These are phyloP conservation scores for Stachybotrys elegans DNA, from an alignment of 2,329 filamentous ascomycete species.

Conservation along the genomic window DNA sequence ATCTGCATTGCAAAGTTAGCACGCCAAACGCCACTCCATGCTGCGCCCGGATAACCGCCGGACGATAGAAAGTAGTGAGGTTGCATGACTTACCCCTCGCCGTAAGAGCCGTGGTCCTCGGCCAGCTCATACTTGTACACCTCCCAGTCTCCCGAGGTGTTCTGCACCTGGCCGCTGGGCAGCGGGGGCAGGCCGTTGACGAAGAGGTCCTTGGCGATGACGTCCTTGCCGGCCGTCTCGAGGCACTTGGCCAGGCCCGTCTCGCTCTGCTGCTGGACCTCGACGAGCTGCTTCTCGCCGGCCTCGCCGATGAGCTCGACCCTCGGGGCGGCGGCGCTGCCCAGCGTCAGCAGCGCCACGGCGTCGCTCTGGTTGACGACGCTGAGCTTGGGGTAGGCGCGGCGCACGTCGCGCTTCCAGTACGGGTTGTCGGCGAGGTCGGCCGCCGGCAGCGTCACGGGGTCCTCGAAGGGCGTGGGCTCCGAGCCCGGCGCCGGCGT, in stretches of 20 bases:
- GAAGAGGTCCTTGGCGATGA: constrained; percentile 58
- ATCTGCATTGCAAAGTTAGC: constrained; percentile 36
- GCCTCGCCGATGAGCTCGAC: constrained; percentile 69
- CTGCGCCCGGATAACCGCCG: background rate
- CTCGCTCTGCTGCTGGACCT: constrained; percentile 68
- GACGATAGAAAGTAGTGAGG: background rate
- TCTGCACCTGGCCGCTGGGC: constrained; percentile 66
- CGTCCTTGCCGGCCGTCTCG: constrained; percentile 48
- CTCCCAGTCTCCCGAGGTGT: constrained; percentile 49
- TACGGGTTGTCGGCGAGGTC: constrained; percentile 40
- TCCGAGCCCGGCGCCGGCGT: constrained; percentile 59
- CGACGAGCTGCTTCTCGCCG: constrained; percentile 62
- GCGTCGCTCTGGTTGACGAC: constrained; percentile 80
- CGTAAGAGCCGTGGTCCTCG: constrained; percentile 63
- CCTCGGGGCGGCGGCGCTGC: constrained; percentile 75
- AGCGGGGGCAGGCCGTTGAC: constrained; percentile 80
- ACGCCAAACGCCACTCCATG: no score
- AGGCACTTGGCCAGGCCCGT: constrained; percentile 71
- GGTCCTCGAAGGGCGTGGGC: constrained; percentile 33
- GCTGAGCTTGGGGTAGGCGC: constrained; percentile 75
- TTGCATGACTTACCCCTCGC: constrained; percentile 54
- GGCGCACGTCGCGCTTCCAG: constrained; percentile 88
- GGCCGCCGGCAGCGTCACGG: constrained; percentile 53
- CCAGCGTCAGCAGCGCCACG: constrained; percentile 78
- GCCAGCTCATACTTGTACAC: constrained; percentile 64